These are phyloP conservation scores for Suhomyces wounanorum DNA, from an alignment of 1,139 yeast genomes.

Conservation along the genomic window DNA sequence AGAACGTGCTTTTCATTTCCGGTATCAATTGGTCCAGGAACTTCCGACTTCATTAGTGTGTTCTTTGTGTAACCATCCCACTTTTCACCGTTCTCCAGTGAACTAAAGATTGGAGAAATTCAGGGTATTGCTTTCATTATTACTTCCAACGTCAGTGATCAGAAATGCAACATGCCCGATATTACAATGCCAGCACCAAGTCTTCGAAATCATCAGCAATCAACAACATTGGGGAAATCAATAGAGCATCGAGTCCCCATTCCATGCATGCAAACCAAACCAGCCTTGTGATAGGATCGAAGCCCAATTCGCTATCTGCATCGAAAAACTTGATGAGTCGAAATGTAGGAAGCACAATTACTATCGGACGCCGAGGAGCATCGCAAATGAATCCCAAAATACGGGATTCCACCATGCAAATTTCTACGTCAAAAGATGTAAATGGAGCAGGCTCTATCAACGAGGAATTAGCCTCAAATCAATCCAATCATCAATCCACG, in stretches of 20 bases:
- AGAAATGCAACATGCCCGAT: constrained; percentile 35
- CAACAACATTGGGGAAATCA: constrained; percentile 1
- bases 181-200: constrained; percentile 18
- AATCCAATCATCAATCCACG: not conserved
- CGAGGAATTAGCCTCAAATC: not conserved
- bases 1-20: not conserved
- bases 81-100: not conserved
- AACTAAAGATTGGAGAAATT: not conserved
- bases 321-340: constrained; percentile 16
- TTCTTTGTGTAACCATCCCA: not conserved
- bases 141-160: not conserved
- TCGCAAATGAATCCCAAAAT: constrained; percentile 4
- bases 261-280: constrained; percentile 16
- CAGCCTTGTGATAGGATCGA: constrained; percentile 15
- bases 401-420: constrained; percentile 3
- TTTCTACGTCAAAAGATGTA: not conserved
- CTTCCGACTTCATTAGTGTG: not conserved
- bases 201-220: constrained; percentile 1
- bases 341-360: constrained; percentile 21
- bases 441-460: not conserved
- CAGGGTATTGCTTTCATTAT: not conserved
- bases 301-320: constrained; percentile 6
- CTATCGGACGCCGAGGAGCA: constrained; percentile 17
- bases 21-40: not conserved
- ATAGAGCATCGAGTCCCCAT: not conserved